A percentile compares a stretch with the other conserved stretches of the same genome.
These are phyloP conservation scores for Arabidopsis suecica DNA, from an alignment of 345 rosid genomes.

Conservation along the genomic window DNA sequence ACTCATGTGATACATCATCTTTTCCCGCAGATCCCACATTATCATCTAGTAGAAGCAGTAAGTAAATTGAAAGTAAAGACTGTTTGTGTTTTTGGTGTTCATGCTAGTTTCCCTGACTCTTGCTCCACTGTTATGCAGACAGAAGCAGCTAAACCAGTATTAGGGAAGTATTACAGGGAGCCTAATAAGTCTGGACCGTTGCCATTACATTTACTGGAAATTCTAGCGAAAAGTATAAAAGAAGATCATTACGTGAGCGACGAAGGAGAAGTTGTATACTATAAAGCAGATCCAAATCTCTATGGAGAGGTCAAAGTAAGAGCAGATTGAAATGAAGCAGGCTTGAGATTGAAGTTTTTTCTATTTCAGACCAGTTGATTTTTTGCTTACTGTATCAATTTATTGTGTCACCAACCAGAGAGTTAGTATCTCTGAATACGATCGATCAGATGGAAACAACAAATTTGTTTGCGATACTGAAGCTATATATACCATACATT, in stretches of 20 bases:
- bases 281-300: slow-evolving; percentile 60
- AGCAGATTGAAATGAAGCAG: slow-evolving; percentile 45
- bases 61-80: slow-evolving; percentile 29
- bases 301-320: slow-evolving; percentile 38
- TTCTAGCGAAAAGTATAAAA: slow-evolving; percentile 61
- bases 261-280: slow-evolving; percentile 73
- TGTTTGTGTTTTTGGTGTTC: slow-evolving; percentile 7
- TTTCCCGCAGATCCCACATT: slow-evolving; percentile 97
- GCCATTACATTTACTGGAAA: slow-evolving; percentile 64
- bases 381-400: slow-evolving; percentile 31
- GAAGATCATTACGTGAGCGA: slow-evolving; percentile 80
- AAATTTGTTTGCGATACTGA: slow-evolving; percentile 33
- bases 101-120: not conserved
- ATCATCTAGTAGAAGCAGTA: slow-evolving; percentile 89
- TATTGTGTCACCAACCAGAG: slow-evolving; percentile 31
- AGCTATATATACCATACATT: slow-evolving; percentile 12
- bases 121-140: slow-evolving; percentile 53
- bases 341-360: slow-evolving; percentile 23
- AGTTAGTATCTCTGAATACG: slow-evolving; percentile 32
- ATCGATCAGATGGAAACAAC: slow-evolving; percentile 29
- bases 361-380: slow-evolving; percentile 26
- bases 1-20: slow-evolving; percentile 95
- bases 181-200: slow-evolving; percentile 76
- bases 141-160: slow-evolving; percentile 83
- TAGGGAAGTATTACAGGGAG: slow-evolving; percentile 80